Percentiles rank a stretch among this genome's conserved stretches.
Evolutionary conservation across 2,329 filamentous ascomycete genomes (phyloP).

Genomic region (Venturia aucupariae): DNA sequence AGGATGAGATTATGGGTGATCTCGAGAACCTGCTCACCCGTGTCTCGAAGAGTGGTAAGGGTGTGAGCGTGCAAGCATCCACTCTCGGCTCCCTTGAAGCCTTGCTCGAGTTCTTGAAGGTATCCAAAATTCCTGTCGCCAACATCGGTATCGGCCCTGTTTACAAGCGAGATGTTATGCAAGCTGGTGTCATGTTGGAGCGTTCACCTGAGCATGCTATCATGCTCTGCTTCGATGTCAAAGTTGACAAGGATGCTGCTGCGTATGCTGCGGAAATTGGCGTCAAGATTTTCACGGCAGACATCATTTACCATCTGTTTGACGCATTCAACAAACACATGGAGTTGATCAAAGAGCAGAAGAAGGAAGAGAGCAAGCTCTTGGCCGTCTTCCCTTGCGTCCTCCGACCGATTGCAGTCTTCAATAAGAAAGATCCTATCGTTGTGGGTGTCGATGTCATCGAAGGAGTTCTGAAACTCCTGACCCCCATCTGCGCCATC

Average conservation of each 20-base stretch:
- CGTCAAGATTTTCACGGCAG: constrained; percentile 95
- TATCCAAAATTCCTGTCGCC: constrained; percentile 92
- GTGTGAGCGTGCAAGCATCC: constrained; percentile 94
- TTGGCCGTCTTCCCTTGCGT: constrained; percentile 96
- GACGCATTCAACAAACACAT: constrained; percentile 95
- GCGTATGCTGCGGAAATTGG: constrained; percentile 86
- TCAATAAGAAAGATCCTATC: constrained; percentile 97
- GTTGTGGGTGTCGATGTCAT: constrained; percentile 90
- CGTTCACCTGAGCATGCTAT: constrained; percentile 93
- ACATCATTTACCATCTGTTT: constrained; percentile 98
- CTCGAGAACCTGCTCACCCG: constrained; percentile 83
- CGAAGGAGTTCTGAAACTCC: constrained; percentile 78
- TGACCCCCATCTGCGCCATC: constrained; percentile 83
- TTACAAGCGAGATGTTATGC: constrained; percentile 96
- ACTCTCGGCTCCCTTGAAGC: constrained; percentile 96
- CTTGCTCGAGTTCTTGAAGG: constrained; percentile 87
- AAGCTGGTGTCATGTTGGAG: constrained; percentile 87
- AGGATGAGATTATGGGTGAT: constrained; percentile 94
- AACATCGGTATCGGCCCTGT: constrained; percentile 97
- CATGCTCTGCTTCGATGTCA: constrained; percentile 99
- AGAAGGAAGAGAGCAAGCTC: constrained; percentile 94
- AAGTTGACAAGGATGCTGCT: constrained; percentile 93
- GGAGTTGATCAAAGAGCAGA: constrained; percentile 74
- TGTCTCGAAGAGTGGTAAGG: constrained; percentile 83
- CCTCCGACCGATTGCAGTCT: constrained; percentile 78